These are phyloP conservation scores for Starmerella floricola DNA, from an alignment of 805 yeast species.

Conservation along the genomic window DNA sequence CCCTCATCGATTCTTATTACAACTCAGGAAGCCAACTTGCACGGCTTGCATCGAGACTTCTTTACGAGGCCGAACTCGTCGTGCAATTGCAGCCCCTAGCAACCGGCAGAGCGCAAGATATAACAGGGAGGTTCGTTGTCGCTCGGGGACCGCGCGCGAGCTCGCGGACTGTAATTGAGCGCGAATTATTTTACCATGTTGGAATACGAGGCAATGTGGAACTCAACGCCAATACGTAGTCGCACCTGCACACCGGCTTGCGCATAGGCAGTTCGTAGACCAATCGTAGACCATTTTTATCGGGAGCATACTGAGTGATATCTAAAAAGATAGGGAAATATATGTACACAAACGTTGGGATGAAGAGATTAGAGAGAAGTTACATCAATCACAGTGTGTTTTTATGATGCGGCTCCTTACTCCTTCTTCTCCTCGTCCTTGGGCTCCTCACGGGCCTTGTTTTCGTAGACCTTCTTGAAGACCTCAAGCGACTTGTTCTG, in stretches of 20 bases:
- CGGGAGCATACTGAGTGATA: background rate
- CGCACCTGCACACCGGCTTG: too few species aligned
- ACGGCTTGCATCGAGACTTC: slow-evolving; percentile 37
- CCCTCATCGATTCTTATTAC: slow-evolving; percentile 25
- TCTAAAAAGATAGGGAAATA: background rate
- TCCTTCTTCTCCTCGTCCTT: slow-evolving; percentile 25
- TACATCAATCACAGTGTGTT: background rate
- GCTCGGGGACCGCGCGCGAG: slow-evolving; percentile 39
- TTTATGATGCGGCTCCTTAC: background rate
- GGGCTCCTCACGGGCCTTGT: slow-evolving; percentile 30
- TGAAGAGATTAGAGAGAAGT: background rate
- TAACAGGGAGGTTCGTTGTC: slow-evolving; percentile 59
- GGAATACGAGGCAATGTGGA: slow-evolving; percentile 7
- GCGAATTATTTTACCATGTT: slow-evolving; percentile 14
- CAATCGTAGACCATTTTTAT: too few species aligned
- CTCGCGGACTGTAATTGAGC: slow-evolving; percentile 3
- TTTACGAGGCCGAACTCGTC: slow-evolving; percentile 41
- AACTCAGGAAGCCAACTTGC: slow-evolving; percentile 32
- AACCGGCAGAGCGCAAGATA: slow-evolving; percentile 74
- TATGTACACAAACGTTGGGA: background rate
- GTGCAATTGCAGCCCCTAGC: slow-evolving; percentile 53
- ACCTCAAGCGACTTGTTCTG: slow-evolving; percentile 71
- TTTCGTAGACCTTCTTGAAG: slow-evolving; percentile 60
- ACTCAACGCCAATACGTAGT: background rate
- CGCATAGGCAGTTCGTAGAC: too few species aligned